Evolutionary conservation across 2,329 filamentous ascomycete genomes (phyloP).

Genomic region (Monilinia vaccinii-corymbosi): DNA sequence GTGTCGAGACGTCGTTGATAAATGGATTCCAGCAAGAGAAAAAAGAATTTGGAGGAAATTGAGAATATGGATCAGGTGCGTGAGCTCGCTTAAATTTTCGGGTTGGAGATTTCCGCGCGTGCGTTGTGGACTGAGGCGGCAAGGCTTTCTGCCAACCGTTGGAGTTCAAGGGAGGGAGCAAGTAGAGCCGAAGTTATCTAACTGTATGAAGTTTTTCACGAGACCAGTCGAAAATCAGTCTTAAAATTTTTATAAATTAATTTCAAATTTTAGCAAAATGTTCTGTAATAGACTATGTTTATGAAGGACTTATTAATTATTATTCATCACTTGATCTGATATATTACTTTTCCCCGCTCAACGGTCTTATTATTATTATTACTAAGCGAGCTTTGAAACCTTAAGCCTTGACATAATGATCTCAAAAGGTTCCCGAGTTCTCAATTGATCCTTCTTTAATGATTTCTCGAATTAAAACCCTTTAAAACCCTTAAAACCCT

Average conservation of each 20-base stretch:
- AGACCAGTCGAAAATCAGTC: too few species aligned
- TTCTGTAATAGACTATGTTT: too few species aligned
- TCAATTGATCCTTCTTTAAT: too few species aligned
- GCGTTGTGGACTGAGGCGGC: neutral
- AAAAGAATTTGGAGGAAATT: slow-evolving; percentile 12
- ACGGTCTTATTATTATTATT: too few species aligned
- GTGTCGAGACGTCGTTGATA: slow-evolving; percentile 10
- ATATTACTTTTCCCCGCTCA: neutral
- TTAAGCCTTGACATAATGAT: too few species aligned
- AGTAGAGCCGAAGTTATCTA: neutral
- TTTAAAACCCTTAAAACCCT: neutral
- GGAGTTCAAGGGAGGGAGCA: neutral
- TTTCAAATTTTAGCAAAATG: too few species aligned
- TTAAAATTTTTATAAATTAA: too few species aligned
- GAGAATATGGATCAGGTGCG: slow-evolving; percentile 6
- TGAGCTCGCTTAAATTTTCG: slow-evolving; percentile 9
- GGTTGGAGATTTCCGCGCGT: neutral
- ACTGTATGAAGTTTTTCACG: too few species aligned
- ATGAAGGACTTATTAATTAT: too few species aligned
- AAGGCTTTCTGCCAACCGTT: neutral
- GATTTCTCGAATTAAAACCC: too few species aligned
- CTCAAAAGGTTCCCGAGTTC: neutral
- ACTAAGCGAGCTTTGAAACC: too few species aligned
- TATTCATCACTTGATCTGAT: too few species aligned
- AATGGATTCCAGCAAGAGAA: neutral